Evolutionary conservation across 176 grass and related monocot genomes (phyloP), one percentile per base, ranked within the genome.

Genomic region (Avena insularis): DNA sequence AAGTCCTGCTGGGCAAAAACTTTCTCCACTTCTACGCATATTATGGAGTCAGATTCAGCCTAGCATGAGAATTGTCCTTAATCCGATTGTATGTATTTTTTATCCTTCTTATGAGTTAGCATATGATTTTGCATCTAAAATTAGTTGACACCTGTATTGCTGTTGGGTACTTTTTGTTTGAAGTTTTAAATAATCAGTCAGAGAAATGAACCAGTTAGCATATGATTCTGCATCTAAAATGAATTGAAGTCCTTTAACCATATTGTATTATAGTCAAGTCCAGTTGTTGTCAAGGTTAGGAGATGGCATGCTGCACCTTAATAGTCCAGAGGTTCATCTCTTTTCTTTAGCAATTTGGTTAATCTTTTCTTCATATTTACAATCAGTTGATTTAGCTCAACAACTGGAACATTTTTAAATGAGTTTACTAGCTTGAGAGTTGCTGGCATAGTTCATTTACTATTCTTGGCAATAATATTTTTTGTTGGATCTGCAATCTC

Each of bases 31-130:
- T 88, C 89, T 98, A 54, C 71, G 61, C 71, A 61, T 98, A 87
- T 92, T 98, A 27, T 93, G 82, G 90, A 96, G 77, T 74, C 85
- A 91, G 64, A 90, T 98, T 94, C 92, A 90, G 40, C 96, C 93
- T 12, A 96, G 96, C 89, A 94, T 98, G 93, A 98, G 96, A 89
- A 96, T 98, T 90, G 75, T 98, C 36, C 90, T 98, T 79, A 98
- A 98, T 96, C 94, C 96, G 77, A 89, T 98, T 91, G 96, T 98
- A 86, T 80, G 96, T 87, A 85, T 67, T 57, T 71, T 86, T 35
- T 71, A 60, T 84, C 79, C 48, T 72, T 35, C 55, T 72, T 35
- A 58, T 49, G 82, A 17, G 66, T 62, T 35, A 51, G 38, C 82
- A 11, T 62, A 60, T 90, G 61, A 29, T 86, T 35, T n/a, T 71